Evolutionary conservation across 1,139 yeast species (phyloP), one percentile per base, ranked within the genome.

Genomic region (Oligophagozyma castellii): DNA sequence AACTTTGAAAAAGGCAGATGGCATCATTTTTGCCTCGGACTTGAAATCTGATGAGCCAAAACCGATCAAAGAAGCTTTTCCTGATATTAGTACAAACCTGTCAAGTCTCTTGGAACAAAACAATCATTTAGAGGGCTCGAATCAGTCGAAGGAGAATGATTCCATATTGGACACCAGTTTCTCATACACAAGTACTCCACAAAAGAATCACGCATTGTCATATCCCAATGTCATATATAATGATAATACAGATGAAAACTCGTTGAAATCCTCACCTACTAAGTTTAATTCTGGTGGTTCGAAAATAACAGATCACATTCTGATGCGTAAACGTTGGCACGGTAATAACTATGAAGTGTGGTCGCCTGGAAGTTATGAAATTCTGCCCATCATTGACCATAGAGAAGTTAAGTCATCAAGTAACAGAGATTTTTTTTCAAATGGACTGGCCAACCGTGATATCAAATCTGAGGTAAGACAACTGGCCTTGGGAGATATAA

Each of bases 401-500:
- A 64, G 98, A 39, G 99, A 92, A 54, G 63, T 84, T 4, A 48
- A 58, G 37, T 70, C 86, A 0, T 60, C 58, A 34, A 56, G 49
- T 22, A 84, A 81, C 24, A 57, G 89, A 11, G 76, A 71, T 35
- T 77, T 65, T 46, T 80, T 81, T 45, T 55, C 61, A 5, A 63
- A 59, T 3, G 68, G 75, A 23, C 57, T 89, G n/a, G 47, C 44
- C 1, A 46, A 59, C 10, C 51, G 63, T 15, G 73, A 73, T 0
- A 58, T 79, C 1, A 53, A 57, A 4, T 62, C 71, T 29, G 76
- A 70, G 14, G 68, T 67, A 0, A 55, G 70, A 28, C 61, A 78
- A 2, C 58, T 92, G 22, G 59, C 93, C 0, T 70, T 86, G 2
- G 96, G 98, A 1, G 99, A 92, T 58, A 73, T 77, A 1, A 43